Base-by-base conservation (phyloP, 257 asterid species). In the Nicotiana attenuata region DNA sequence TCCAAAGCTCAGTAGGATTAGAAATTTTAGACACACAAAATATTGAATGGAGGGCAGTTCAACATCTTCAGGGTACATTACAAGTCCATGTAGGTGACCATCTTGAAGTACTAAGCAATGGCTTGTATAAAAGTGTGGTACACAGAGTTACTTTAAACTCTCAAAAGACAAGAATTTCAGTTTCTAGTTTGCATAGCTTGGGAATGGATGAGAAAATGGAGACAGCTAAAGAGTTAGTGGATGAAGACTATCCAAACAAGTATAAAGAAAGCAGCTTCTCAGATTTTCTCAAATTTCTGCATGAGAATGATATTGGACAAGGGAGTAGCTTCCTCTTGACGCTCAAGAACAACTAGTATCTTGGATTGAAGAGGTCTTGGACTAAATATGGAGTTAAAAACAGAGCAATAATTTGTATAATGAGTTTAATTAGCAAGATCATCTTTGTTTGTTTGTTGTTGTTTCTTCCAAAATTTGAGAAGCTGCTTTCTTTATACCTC, bases 21-120 rank as follows among this genome's bases (percentile, higher is more conserved):
- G 78, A 90, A 71, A 82, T 88, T n/a, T 76, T 82, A 26, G 87
- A 86, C 26, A 7, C 67, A 0, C 15, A 7, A 24, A 80, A 77
- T 10, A 55, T 71, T 1, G 47, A 81, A 0, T 92, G 92, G 91
- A 86, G 29, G 31, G 28, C 19, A 4, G 89, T 90, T 7, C 88
- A 88, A 0, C 10, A 67, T 7, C 81, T 85, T 38, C 57, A 29
- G 0, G 86, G 81, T 0, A 82, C 84, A 33, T 65, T 89, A 20
- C 90, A 88, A 76, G 89, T 92, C 63, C 85, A 86, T 16, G 87
- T 89, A 0, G 97, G 93, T 1, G 92, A 89, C 64, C 92, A 86
- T 78, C 71, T 90, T 4, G 97, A 89, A 78, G 91, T 90, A 0
- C 77, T 89, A 1, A 92, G 90, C 82, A 92, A 90, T 41, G 90